phyloP scores from a whole-genome alignment of 1,139 yeast species.

The Candida sojae region DNA sequence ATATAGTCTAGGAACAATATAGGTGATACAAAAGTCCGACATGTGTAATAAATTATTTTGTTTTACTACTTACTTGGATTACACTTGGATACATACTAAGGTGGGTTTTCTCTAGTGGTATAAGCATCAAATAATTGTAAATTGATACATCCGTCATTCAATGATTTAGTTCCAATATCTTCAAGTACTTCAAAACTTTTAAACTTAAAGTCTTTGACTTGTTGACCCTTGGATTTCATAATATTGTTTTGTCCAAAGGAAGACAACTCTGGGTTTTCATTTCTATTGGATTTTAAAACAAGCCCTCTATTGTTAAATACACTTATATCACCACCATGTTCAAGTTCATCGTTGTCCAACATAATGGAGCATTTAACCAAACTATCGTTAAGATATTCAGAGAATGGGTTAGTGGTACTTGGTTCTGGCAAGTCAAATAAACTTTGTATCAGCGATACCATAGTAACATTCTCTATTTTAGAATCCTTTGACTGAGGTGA shows the following conservation, averaged over 20 bases:
- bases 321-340: slow-evolving; percentile 35
- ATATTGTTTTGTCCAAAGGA: slow-evolving; percentile 4
- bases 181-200: slow-evolving; percentile 68
- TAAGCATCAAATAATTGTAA: slow-evolving; percentile 76
- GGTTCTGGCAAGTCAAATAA: slow-evolving; percentile 42
- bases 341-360: slow-evolving; percentile 37
- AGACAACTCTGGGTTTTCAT: slow-evolving; percentile 19
- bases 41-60: no score
- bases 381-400: slow-evolving; percentile 21
- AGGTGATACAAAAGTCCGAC: no score
- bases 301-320: slow-evolving; percentile 31
- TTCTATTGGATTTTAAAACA: slow-evolving; percentile 21
- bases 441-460: slow-evolving; percentile 10
- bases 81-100: slow-evolving; percentile 19
- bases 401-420: slow-evolving; percentile 27
- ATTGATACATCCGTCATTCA: slow-evolving; percentile 71
- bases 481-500: slow-evolving; percentile 1
- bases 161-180: slow-evolving; percentile 56
- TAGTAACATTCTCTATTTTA: background rate
- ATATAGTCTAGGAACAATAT: no score
- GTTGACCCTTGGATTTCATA: background rate
- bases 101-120: slow-evolving; percentile 68
- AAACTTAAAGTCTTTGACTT: slow-evolving; percentile 25
- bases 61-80: no score
- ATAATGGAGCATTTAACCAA: slow-evolving; percentile 29